Conservation (phyloP, 2,329 filamentous ascomycete species). For the Xylaria sp. region DNA sequence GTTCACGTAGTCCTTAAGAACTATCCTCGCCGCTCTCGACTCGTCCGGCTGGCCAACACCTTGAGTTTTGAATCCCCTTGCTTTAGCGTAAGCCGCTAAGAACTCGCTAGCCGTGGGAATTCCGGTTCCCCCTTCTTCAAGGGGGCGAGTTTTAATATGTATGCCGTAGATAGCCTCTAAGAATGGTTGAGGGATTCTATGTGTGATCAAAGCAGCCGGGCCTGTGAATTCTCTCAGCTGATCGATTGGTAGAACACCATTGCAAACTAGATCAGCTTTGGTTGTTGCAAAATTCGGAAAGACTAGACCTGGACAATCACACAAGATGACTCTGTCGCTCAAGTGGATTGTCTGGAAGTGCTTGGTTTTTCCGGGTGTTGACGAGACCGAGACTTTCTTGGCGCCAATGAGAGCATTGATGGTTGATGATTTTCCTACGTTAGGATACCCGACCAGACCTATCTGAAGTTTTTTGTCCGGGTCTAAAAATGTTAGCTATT, state of each 20-base stretch:
- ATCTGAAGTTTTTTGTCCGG: slow-evolving; percentile 79
- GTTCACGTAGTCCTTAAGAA: slow-evolving; percentile 97
- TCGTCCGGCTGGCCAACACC: slow-evolving; percentile 93
- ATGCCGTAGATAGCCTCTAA: slow-evolving; percentile 95
- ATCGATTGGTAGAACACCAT: slow-evolving; percentile 94
- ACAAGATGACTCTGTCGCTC: slow-evolving; percentile 87
- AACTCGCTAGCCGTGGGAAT: slow-evolving; percentile 85
- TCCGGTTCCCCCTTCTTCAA: slow-evolving; percentile 94
- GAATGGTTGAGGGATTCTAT: slow-evolving; percentile 86
- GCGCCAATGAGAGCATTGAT: slow-evolving; percentile 99
- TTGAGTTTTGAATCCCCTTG: slow-evolving; percentile 88
- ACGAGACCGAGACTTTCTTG: slow-evolving; percentile 98
- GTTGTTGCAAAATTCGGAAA: slow-evolving; percentile 98
- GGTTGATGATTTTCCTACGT: slow-evolving; percentile 98
- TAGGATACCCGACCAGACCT: slow-evolving; percentile 95
- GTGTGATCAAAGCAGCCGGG: slow-evolving; percentile 82
- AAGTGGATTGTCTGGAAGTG: slow-evolving; percentile 99
- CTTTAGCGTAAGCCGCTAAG: slow-evolving; percentile 84
- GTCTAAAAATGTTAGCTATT: slow-evolving; percentile 50
- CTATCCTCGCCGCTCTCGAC: slow-evolving; percentile 85
- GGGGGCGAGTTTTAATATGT: slow-evolving; percentile 79
- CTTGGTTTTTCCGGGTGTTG: slow-evolving; percentile 98
- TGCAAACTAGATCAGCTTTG: slow-evolving; percentile 95
- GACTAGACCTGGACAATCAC: slow-evolving; percentile 97
- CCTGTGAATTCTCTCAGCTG: slow-evolving; percentile 94